Base-by-base conservation (phyloP, 371 early-diverging fungal species). In the Mucor plumbeus region DNA sequence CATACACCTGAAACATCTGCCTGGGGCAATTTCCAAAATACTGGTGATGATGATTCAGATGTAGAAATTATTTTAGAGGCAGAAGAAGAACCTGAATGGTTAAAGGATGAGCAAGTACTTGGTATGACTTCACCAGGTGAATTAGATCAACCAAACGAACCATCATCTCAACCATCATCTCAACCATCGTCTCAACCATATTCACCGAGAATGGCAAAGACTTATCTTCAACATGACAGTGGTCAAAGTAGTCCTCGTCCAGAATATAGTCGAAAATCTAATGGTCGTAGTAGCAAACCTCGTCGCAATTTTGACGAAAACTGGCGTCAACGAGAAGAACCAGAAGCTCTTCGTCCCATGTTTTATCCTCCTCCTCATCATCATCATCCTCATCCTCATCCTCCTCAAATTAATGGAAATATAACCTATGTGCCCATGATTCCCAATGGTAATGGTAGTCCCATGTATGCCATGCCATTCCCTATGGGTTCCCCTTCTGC, bases 51-150 rank as follows among this genome's bases (percentile, higher is more conserved):
- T 34, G 79, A 79, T 48, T 79, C 79, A 0, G 79, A 79, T 61
- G 79, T 79, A 0, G 79, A 76, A 35, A 79, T 79, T 43, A 74
- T 79, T 10, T 39, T 79, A 31, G 79, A 79, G 67, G 74, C 68
- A 7, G 74, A 67, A n/a, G 57, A 67, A n/a, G 57, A 66, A 36
- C 56, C 68, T 19, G 63, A 67, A 14, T 67, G 70, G 68, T 44
- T 50, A 26, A 7, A 36, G 1, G 59, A 56, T 26, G 70, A 71
- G 26, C 74, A 67, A 36, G 65, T 75, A 4, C 43, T 75, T 9
- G 75, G 75, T 41, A 75, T 75, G 41, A 69, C 72, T 19, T 69
- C 72, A 10, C 75, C 75, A 4, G 48, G 31, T 26, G 26, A 26
- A 26, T 26, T 26, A 26, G 26, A 26, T 8, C 60, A 66, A 9